phyloP scores from a whole-genome alignment of 257 asterid genomes.

The Primulina huaijiensis region DNA sequence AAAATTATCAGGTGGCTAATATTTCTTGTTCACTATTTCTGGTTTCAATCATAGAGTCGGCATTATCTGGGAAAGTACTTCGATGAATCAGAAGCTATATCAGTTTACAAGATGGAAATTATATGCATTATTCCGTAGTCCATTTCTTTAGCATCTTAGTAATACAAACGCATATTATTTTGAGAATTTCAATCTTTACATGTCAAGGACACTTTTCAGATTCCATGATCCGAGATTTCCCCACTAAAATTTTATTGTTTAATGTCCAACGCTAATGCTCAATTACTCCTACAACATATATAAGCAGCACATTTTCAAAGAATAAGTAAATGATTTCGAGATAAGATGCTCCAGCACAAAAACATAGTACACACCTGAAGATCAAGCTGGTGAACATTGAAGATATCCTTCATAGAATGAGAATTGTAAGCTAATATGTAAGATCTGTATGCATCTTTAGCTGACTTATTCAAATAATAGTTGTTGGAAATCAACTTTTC shows the following conservation, averaged over 20 bases:
- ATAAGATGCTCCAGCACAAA: neutral
- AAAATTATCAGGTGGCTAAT: neutral
- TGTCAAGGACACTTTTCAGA: neutral
- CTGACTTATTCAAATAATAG: constrained; percentile 73
- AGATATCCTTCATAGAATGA: constrained; percentile 91
- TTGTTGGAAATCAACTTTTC: constrained; percentile 66
- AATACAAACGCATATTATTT: neutral
- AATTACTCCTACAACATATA: neutral
- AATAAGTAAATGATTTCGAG: neutral
- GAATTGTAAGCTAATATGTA: constrained; percentile 85
- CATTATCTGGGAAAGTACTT: neutral
- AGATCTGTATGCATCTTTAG: constrained; percentile 91
- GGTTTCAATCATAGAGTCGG: neutral
- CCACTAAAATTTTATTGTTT: neutral
- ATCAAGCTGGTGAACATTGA: constrained; percentile 82
- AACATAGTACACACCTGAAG: constrained; percentile 50
- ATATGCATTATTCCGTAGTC: neutral
- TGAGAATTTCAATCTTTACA: neutral
- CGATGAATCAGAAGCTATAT: neutral
- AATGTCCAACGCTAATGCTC: neutral
- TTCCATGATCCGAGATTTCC: neutral
- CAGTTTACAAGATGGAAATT: neutral
- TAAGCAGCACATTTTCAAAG: neutral
- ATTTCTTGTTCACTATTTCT: neutral
- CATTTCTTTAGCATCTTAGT: neutral